A percentile compares a stretch with the other conserved stretches of the same genome.
These are phyloP conservation scores for Cenchrus americanus DNA, from an alignment of 176 grass and related monocot species.

Conservation along the genomic window DNA sequence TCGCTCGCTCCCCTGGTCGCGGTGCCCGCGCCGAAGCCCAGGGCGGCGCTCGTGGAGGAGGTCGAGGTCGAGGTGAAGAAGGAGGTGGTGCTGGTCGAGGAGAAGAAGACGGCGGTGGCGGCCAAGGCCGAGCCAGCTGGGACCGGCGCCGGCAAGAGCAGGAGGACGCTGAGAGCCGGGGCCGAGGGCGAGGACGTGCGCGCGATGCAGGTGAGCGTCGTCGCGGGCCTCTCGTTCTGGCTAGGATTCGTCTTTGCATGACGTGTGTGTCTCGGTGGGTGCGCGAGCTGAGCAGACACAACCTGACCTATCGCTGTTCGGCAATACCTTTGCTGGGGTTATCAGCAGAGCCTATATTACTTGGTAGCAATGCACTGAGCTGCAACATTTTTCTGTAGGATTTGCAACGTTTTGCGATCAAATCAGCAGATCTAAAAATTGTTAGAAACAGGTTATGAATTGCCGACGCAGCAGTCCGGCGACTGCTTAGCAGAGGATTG, in stretches of 20 bases:
- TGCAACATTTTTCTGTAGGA: background rate
- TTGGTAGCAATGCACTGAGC: constrained; percentile 7
- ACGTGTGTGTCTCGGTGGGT: background rate
- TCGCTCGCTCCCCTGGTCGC: constrained; percentile 41
- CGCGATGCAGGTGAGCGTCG: constrained; percentile 74
- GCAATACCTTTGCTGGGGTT: background rate
- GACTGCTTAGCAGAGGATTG: background rate
- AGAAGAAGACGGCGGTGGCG: constrained; percentile 15
- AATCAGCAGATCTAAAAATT: background rate
- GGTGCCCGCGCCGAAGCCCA: constrained; percentile 32
- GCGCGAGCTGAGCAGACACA: background rate
- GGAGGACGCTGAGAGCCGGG: constrained; percentile 60
- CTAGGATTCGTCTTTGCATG: constrained; percentile 45
- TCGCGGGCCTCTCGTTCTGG: constrained; percentile 52
- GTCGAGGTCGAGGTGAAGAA: constrained; percentile 75
- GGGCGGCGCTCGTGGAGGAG: constrained; percentile 47
- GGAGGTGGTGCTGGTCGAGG: constrained; percentile 59
- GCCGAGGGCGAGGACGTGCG: constrained; percentile 87
- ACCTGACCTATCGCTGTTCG: background rate
- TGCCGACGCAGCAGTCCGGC: background rate
- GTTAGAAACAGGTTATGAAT: background rate
- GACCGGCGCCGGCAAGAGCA: constrained; percentile 26
- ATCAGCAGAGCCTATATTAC: background rate
- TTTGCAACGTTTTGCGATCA: background rate
- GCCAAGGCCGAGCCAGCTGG: background rate